Conservation (phyloP, 2,329 filamentous ascomycete genomes). For the Zasmidium citrigriseum region DNA sequence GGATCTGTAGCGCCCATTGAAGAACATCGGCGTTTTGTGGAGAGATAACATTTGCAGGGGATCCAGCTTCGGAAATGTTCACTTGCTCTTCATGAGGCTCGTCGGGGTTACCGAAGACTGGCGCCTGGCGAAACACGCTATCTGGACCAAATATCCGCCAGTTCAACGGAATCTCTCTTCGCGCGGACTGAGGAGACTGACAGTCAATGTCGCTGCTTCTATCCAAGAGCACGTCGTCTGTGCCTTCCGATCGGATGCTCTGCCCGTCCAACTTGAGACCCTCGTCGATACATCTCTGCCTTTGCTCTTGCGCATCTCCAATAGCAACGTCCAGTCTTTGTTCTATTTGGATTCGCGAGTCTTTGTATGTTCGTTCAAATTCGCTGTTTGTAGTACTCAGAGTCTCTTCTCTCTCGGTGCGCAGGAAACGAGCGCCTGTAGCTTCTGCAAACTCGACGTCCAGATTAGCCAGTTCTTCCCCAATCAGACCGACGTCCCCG, state of each 20-base stretch:
- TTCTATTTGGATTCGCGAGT: neutral
- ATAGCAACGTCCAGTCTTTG: neutral
- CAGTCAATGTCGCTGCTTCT: neutral
- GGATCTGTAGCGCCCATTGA: neutral
- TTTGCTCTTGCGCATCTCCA: neutral
- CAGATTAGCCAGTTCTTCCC: constrained; percentile 1
- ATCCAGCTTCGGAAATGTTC: neutral
- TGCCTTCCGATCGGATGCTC: neutral
- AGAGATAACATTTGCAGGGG: neutral
- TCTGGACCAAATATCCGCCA: neutral
- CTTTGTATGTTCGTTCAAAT: neutral
- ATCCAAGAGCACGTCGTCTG: neutral
- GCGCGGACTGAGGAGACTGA: neutral
- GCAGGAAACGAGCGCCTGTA: neutral
- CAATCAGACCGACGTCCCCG: neutral
- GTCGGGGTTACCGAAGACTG: neutral
- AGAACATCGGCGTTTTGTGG: neutral
- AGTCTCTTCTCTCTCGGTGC: neutral
- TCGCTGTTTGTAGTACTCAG: neutral
- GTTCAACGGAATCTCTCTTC: neutral
- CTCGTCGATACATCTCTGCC: neutral
- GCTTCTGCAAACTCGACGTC: constrained; percentile 4
- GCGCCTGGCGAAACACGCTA: neutral
- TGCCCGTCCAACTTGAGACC: neutral
- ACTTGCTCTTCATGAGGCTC: neutral